Evolutionary conservation across 495 filamentous ascomycete genomes (phyloP).

Genomic region (Annulohypoxylon moriforme): DNA sequence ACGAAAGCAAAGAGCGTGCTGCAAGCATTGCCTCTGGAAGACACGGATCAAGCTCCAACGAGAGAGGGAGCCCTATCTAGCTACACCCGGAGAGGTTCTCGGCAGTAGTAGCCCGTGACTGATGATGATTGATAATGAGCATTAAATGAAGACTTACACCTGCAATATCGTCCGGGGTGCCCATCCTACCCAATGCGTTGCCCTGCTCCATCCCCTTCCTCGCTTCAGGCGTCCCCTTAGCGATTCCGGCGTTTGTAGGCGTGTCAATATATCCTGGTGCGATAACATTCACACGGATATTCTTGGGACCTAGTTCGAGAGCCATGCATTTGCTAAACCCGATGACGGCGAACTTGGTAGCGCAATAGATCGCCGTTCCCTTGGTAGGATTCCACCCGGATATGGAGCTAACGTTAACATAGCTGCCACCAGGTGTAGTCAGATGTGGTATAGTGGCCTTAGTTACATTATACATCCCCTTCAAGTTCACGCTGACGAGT

Average conservation of each 20-base stretch:
- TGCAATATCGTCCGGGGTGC: slow-evolving; percentile 64
- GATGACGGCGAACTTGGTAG: slow-evolving; percentile 65
- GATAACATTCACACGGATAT: slow-evolving; percentile 66
- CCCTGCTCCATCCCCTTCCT: slow-evolving; percentile 52
- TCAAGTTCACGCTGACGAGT: slow-evolving; percentile 48
- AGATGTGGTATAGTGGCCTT: slow-evolving; percentile 51
- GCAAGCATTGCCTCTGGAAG: no score
- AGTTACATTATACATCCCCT: slow-evolving; percentile 51
- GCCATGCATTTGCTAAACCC: slow-evolving; percentile 68
- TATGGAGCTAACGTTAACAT: slow-evolving; percentile 60
- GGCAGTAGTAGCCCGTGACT: not conserved
- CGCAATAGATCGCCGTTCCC: slow-evolving; percentile 62
- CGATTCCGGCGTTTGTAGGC: slow-evolving; percentile 40
- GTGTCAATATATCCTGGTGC: slow-evolving; percentile 60
- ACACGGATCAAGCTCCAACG: no score
- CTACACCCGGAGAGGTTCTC: not conserved
- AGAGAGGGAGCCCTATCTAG: no score
- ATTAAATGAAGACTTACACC: slow-evolving; percentile 51
- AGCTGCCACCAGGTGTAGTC: slow-evolving; percentile 41
- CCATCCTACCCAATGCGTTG: slow-evolving; percentile 62
- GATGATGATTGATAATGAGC: no score
- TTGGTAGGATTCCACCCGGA: slow-evolving; percentile 52
- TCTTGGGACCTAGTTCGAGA: slow-evolving; percentile 63
- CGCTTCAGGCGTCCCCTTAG: slow-evolving; percentile 44
- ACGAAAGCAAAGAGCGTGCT: no score